Conservation (phyloP, 345 rosid genomes). For the Hevea brasiliensis region DNA sequence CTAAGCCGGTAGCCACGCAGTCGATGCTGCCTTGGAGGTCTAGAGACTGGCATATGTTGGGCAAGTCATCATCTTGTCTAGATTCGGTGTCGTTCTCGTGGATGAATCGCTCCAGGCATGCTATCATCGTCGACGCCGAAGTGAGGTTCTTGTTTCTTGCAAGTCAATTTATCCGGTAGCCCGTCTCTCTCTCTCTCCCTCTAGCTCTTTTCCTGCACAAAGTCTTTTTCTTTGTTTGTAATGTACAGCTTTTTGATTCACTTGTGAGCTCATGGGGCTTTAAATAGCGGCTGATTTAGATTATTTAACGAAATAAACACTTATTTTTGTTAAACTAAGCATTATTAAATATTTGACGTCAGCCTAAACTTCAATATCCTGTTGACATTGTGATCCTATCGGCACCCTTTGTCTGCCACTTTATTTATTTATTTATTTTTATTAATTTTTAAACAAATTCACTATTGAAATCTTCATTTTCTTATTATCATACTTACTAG, state of each 20-base stretch:
- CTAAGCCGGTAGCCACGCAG: conserved; percentile 35
- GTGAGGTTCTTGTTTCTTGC: neutral
- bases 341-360: conserved; percentile 20
- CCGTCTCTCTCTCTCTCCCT: neutral
- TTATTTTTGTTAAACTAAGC: neutral
- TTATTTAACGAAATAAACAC: neutral
- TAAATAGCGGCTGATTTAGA: conserved; percentile 24
- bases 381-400: conserved; percentile 28
- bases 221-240: neutral
- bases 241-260: neutral
- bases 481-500: too few relatives aligned
- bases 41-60: conserved; percentile 44
- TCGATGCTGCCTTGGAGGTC: conserved; percentile 57
- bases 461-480: too few relatives aligned
- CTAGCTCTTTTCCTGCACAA: neutral
- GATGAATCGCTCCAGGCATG: conserved; percentile 62
- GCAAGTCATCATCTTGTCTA: conserved; percentile 36
- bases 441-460: neutral
- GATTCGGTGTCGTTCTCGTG: conserved; percentile 71
- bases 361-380: conserved; percentile 22
- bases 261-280: neutral
- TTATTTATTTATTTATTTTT: neutral
- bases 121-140: conserved; percentile 54
- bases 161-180: neutral
- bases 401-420: conserved; percentile 38